Evolutionary conservation across 305 asterid genomes (phyloP).

Genomic region (Withania somnifera): DNA sequence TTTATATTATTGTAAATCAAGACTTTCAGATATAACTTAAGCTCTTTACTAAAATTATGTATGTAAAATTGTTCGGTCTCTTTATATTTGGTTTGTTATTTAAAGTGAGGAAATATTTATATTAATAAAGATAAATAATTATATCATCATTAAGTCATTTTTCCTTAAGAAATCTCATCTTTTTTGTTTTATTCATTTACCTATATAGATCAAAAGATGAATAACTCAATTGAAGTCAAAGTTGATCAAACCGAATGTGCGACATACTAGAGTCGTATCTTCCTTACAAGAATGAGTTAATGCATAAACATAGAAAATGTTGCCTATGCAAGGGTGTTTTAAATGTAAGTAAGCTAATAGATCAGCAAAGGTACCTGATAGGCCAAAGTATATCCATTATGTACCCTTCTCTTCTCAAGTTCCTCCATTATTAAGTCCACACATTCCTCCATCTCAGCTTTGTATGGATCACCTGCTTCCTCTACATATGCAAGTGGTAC

Average conservation of each 20-base stretch:
- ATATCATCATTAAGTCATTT: too few species aligned
- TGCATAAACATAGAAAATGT: neutral
- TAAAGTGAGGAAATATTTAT: too few species aligned
- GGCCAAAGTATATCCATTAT: conserved; percentile 77
- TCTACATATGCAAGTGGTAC: conserved; percentile 96
- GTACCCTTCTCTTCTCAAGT: conserved; percentile 61
- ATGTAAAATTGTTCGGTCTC: too few species aligned
- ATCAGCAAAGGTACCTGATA: conserved; percentile 55
- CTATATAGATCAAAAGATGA: too few species aligned
- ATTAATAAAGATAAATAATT: too few species aligned
- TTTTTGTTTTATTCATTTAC: too few species aligned
- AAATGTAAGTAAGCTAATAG: neutral
- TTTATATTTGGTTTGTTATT: too few species aligned
- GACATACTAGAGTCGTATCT: neutral
- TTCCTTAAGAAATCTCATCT: too few species aligned
- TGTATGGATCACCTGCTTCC: conserved; percentile 99
- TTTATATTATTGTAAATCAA: too few species aligned
- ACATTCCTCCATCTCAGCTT: conserved; percentile 99
- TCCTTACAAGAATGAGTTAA: neutral
- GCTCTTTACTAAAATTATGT: too few species aligned
- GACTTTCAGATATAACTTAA: too few species aligned
- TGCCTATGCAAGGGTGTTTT: neutral
- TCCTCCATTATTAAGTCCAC: conserved; percentile 98
- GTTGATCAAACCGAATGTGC: neutral
- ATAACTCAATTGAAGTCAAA: neutral